A percentile compares a stretch with the other conserved stretches of the same genome.
phyloP scores from a whole-genome alignment of 2,329 filamentous ascomycete genomes.

The Apiospora rasikravindrae region DNA sequence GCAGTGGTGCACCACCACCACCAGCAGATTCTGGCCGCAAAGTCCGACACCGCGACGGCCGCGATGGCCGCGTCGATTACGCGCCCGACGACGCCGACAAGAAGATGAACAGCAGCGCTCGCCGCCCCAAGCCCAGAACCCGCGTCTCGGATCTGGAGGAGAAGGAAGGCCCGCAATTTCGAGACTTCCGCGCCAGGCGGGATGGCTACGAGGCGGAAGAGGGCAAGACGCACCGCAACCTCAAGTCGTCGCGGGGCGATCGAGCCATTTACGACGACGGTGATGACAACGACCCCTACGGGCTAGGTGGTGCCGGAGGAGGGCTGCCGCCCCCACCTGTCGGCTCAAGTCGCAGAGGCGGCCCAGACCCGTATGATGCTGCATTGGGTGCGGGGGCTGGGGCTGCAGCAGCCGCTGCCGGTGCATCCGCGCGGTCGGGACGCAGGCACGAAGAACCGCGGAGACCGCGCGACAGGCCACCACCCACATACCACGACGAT shows the following conservation, averaged over 20 bases:
- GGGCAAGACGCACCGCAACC: constrained; percentile 14
- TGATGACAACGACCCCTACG: background rate
- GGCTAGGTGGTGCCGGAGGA: background rate
- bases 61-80: background rate
- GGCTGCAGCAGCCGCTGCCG: background rate
- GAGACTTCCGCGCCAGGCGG: constrained; percentile 11
- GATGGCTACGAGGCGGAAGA: constrained; percentile 3
- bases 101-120: background rate
- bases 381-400: background rate
- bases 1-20: background rate
- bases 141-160: constrained; percentile 7
- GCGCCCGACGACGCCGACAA: background rate
- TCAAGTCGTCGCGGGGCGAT: background rate
- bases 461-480: background rate
- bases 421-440: background rate
- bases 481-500: background rate
- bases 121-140: background rate
- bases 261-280: background rate
- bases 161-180: constrained; percentile 1
- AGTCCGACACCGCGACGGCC: constrained; percentile 3
- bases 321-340: background rate
- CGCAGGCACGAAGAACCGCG: background rate
- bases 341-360: background rate
- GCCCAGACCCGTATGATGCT: background rate
- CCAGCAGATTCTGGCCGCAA: background rate